Conservation (phyloP, 768 basidiomycete genomes). For the Boletus rubroflammeus region DNA sequence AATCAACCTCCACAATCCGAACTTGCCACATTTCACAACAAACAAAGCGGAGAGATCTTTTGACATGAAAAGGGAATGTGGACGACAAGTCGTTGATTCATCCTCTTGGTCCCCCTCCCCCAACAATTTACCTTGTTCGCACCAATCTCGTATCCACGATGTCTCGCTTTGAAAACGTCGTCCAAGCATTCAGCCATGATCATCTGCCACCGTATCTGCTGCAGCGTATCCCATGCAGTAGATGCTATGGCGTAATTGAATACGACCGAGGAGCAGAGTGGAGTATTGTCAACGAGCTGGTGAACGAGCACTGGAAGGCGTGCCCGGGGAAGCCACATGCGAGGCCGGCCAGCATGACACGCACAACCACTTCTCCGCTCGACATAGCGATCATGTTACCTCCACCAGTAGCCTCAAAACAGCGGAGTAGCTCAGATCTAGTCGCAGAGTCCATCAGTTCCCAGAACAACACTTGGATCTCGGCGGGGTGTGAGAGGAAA, state of each 20-base stretch:
- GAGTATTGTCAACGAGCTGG: slow-evolving; percentile 26
- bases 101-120: slow-evolving; percentile 3
- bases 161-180: slow-evolving; percentile 15
- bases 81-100: slow-evolving; percentile 1
- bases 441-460: not conserved
- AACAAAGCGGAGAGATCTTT: slow-evolving; percentile 25
- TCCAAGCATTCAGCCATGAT: slow-evolving; percentile 8
- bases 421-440: not conserved
- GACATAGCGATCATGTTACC: slow-evolving; percentile 9
- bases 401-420: slow-evolving; percentile 1
- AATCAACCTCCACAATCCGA: slow-evolving; percentile 16
- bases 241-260: slow-evolving; percentile 24
- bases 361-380: slow-evolving; percentile 11
- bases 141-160: slow-evolving; percentile 10
- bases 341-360: slow-evolving; percentile 6
- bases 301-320: slow-evolving; percentile 25
- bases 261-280: slow-evolving; percentile 27
- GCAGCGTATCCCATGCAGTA: slow-evolving; percentile 25
- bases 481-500: slow-evolving; percentile 26
- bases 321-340: slow-evolving; percentile 24
- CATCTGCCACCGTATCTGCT: slow-evolving; percentile 8
- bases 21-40: slow-evolving; percentile 30
- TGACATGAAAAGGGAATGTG: slow-evolving; percentile 23
- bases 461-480: slow-evolving; percentile 7
- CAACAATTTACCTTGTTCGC: slow-evolving; percentile 11